Evolutionary conservation across 2,329 filamentous ascomycete species (phyloP), one percentile per base, ranked within the genome.

Genomic region (Fusarium duplospermum): DNA sequence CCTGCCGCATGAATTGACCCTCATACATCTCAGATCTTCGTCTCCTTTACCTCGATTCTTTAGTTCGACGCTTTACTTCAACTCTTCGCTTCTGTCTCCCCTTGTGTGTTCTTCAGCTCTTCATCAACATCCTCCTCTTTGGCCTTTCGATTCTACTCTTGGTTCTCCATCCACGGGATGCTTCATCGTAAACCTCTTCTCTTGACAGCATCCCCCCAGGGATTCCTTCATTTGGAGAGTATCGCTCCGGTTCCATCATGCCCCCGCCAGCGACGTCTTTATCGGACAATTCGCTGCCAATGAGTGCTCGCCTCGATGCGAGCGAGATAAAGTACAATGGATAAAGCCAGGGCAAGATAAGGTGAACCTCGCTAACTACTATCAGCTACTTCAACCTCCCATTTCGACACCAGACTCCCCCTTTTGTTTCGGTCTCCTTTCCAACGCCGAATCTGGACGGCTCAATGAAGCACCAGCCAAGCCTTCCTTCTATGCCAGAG

Each of bases 381-480:
- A 10, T 24, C 52, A 83, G 82, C 57, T 83, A 83, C 66, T 83
- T 82, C 38, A 80, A 76, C 45, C 71, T 83, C 20, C 74, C 80
- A 6, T 63, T 75, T 6, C 62, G 68, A 35, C 59, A 73, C 3
- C 47, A 72, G 3, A 54, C 71, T 2, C 66, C 72, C 2, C 57
- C 77, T 18, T 66, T 79, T 7, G 67, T 75, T 18, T 31, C 64
- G 2, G 13, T 67, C 2, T 52, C 69, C 8, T 61, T 65, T 33
- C 45, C 56, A 13, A 29, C 58, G 10, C 57, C 75, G 16, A 75
- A 66, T 14, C 57, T 40, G 35, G 56, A 64, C 22, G 38, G 13
- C 40, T n/a, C 45, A 29, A 72, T 75, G 65, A 72, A 68, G 29
- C 72, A 74, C 16, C 72, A 74, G 2, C 72, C 72, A 4, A 74